Base-by-base conservation (phyloP, 2,329 filamentous ascomycete species). In the Penicillium thymicola region DNA sequence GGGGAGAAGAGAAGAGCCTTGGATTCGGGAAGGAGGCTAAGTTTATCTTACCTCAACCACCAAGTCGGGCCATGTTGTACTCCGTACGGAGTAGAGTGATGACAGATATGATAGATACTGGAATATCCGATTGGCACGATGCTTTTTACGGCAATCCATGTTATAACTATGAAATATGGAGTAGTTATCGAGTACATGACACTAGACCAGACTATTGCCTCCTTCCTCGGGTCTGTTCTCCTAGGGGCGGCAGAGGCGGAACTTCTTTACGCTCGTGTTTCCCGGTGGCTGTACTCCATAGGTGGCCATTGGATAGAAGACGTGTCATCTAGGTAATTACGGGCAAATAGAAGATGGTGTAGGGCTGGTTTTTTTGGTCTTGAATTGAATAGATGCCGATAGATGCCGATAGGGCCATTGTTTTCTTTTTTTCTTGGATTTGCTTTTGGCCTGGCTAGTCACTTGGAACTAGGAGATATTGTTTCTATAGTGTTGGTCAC, bases 401-500 rank as follows among this genome's bases (percentile, higher is more conserved):
- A 11, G 23, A 5, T 46, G 32, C 40, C 28, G 21, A 41, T 49
- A 36, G 38, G 27, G n/a, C 2, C 4, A 10, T 1, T 28, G 37
- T 48, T 38, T 5, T 1, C 4, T 38, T 48, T 28, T 23, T 49
- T 5, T 38, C 3, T 28, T 27, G 11, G 16, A 42, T 49, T 54
- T 54, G 52, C 52, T 50, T 54, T 50, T 49, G 21, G 36, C 0
- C 23, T 28, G 30, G 44, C 30, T 42, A 54, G 37, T 9, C n/a
- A 16, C 8, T 23, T n/a, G 28, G 38, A 37, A 50, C 30, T 50
- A 42, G 36, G 16, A 28, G 42, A 32, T 45, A 46, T 28, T 13
- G 16, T 14, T 27, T 38, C 16, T 38, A 8, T 27, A 27, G 23
- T 27, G 11, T 37, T 27, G 11, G 23, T 48, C 37, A 36, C 5